phyloP scores from a whole-genome alignment of 176 grass and related monocot species.

The Luzula sylvatica region DNA sequence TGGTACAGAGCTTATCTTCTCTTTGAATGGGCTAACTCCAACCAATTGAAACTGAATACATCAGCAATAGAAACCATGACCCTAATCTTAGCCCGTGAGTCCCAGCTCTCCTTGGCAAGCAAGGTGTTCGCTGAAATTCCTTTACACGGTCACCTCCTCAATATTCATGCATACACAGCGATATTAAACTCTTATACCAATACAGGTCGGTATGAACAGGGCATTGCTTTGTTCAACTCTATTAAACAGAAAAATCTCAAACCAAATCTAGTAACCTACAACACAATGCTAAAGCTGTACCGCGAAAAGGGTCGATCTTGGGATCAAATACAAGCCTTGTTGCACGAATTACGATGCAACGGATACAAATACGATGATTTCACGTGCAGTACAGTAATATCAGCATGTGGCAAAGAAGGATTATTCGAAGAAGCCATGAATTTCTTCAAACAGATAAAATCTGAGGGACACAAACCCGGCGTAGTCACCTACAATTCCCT shows the following conservation, averaged over 20 bases:
- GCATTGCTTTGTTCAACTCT: slow-evolving; percentile 42
- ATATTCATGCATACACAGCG: slow-evolving; percentile 76
- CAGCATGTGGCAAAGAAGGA: slow-evolving; percentile 51
- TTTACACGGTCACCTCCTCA: slow-evolving; percentile 33
- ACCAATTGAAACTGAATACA: slow-evolving; percentile 23
- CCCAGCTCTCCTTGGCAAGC: slow-evolving; percentile 32
- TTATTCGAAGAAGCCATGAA: slow-evolving; percentile 44
- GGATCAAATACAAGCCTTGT: slow-evolving; percentile 39
- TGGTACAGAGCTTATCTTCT: slow-evolving; percentile 55
- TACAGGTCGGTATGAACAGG: slow-evolving; percentile 38
- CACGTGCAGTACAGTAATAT: slow-evolving; percentile 74
- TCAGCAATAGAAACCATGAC: slow-evolving; percentile 53
- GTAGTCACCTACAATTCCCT: slow-evolving; percentile 74
- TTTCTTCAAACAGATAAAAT: slow-evolving; percentile 59
- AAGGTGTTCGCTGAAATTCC: slow-evolving; percentile 62
- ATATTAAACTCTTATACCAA: slow-evolving; percentile 58
- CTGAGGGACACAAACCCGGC: slow-evolving; percentile 38
- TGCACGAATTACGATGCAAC: slow-evolving; percentile 42
- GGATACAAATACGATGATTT: slow-evolving; percentile 54
- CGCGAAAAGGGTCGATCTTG: slow-evolving; percentile 72
- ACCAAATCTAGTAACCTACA: slow-evolving; percentile 83
- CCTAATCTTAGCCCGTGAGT: slow-evolving; percentile 36
- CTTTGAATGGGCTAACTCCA: slow-evolving; percentile 45
- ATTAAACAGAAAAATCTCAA: slow-evolving; percentile 39
- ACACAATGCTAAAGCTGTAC: slow-evolving; percentile 85